Conservation (phyloP, 306 rosid species). For the Macrotyloma uniflorum region DNA sequence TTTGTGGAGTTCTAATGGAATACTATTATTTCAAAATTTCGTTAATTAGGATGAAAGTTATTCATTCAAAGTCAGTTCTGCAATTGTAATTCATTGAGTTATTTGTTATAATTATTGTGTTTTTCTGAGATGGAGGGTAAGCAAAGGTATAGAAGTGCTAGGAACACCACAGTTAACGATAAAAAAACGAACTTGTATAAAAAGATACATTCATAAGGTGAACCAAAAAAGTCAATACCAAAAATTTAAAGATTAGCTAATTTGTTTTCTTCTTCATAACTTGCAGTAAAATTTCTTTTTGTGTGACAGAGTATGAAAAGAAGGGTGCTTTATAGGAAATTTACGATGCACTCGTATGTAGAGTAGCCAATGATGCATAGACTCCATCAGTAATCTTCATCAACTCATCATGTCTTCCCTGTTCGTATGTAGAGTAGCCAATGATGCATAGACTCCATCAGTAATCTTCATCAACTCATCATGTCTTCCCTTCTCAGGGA, state of each 20-base stretch:
- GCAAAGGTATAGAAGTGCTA: too few species aligned
- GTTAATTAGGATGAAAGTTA: too few species aligned
- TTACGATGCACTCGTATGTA: conserved; percentile 54
- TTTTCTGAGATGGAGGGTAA: too few species aligned
- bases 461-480: conserved; percentile 65
- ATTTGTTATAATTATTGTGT: too few species aligned
- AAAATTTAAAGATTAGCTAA: background rate
- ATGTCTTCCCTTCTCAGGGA: conserved; percentile 86
- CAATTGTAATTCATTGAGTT: too few species aligned
- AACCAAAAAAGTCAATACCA: background rate
- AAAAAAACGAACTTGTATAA: background rate
- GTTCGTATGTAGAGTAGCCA: conserved; percentile 74
- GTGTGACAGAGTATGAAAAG: background rate
- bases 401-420: conserved; percentile 73
- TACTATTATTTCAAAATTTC: too few species aligned
- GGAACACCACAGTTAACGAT: too few species aligned
- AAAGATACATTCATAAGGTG: background rate
- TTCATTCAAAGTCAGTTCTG: too few species aligned
- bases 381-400: conserved; percentile 69
- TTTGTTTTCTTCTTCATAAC: background rate
- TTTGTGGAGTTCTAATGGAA: too few species aligned
- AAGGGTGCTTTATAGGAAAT: background rate
- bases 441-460: conserved; percentile 74
- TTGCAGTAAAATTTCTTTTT: background rate
- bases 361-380: conserved; percentile 83